Evolutionary conservation across 2,329 filamentous ascomycete genomes (phyloP), one percentile per base, ranked within the genome.

Genomic region (Cladophialophora chaetospira): DNA sequence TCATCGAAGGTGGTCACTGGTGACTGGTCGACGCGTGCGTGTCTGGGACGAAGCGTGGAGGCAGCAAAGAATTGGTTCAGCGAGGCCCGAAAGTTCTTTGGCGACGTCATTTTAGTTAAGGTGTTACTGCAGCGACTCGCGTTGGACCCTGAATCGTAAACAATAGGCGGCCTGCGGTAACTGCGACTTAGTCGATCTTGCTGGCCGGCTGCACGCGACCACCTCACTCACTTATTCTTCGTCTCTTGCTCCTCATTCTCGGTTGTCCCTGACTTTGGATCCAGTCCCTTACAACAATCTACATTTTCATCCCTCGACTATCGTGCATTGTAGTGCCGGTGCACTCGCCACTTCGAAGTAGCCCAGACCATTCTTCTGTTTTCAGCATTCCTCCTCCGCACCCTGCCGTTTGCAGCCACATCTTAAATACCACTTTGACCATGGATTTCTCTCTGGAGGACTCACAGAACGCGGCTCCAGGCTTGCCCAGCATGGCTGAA

Each of bases 401-500:
- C 57, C 55, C 57, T 48, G 17, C 50, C 45, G 43, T 46, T 42
- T 53, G 49, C 57, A 44, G 31, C 35, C 36, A 40, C 58, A 46
- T 38, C 31, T 43, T 45, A 47, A 58, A 44, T 51, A 45, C 51
- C 47, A n/a, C 26, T 29, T 42, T 29, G 36, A 63, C 47, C 57
- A 82, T 84, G 79, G 77, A 82, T 61, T 82, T 77, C 70, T 72
- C 70, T 42, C 78, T 79, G 72, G 82, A 84, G 66, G 81, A 89
- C 66, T 82, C 77, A 52, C 88, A 91, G 72, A 89, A 88, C 74
- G 78, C 86, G 53, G 82, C 82, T 21, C 84, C 85, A 26, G 84
- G 85, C 66, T 81, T 78, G 35, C 59, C 71, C 29, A 70, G 68
- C 42, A 65, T 70, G 65, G 75, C 81, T 55, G 80, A 85, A 68